Percentiles rank a stretch among this genome's conserved stretches.
phyloP scores from a whole-genome alignment of 176 grass and related monocot species.

The Miscanthus lutarioriparius region DNA sequence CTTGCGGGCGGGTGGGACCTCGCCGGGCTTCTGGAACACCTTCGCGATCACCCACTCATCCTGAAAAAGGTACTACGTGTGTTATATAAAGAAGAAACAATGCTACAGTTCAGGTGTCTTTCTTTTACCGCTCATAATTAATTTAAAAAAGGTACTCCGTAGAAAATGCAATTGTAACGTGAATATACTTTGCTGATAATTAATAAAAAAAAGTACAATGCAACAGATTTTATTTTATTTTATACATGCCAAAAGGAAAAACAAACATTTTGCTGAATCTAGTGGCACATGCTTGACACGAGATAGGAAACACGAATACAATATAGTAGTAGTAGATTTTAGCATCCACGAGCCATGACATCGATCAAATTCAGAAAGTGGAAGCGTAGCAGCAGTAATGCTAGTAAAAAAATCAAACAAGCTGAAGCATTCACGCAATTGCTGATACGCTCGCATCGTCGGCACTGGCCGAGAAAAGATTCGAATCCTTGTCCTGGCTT shows the following conservation, averaged over 20 bases:
- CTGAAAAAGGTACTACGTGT: slow-evolving; percentile 12
- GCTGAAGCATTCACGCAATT: too few relatives aligned
- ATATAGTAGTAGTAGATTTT: too few relatives aligned
- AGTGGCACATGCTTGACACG: too few relatives aligned
- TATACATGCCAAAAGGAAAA: too few relatives aligned
- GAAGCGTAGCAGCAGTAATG: too few relatives aligned
- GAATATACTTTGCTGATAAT: too few relatives aligned
- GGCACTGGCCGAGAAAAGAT: slow-evolving; percentile 33
- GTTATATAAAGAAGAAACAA: not conserved
- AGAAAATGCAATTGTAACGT: too few relatives aligned
- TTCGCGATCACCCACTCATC: slow-evolving; percentile 93
- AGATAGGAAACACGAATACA: too few relatives aligned
- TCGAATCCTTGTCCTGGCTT: slow-evolving; percentile 24
- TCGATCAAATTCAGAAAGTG: not conserved
- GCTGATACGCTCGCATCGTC: not conserved
- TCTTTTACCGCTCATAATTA: not conserved
- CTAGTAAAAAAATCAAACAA: not conserved
- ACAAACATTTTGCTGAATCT: too few relatives aligned
- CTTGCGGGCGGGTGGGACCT: slow-evolving; percentile 37
- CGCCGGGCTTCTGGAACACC: slow-evolving; percentile 75
- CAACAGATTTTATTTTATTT: too few relatives aligned
- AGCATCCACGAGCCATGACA: too few relatives aligned
- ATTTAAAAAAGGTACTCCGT: not conserved
- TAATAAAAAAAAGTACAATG: too few relatives aligned
- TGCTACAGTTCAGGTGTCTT: not conserved